phyloP scores from a whole-genome alignment of 495 filamentous ascomycete genomes.

The Penicillium waksmanii region DNA sequence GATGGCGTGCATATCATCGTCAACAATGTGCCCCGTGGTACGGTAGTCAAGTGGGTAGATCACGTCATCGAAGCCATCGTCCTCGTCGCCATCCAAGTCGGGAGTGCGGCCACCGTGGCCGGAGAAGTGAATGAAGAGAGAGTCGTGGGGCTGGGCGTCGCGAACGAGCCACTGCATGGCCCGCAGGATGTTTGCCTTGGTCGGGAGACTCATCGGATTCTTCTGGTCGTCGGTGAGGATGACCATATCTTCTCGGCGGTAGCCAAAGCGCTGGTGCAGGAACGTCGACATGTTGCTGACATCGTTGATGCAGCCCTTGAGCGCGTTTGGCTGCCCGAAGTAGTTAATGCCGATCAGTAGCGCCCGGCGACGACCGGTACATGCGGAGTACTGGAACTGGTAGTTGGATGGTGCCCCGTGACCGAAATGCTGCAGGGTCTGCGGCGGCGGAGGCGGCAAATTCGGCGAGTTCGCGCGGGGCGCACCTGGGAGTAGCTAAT shows the following conservation, averaged over 20 bases:
- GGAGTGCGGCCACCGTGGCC: slow-evolving; percentile 95
- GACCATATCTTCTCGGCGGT: slow-evolving; percentile 97
- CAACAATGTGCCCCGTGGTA: slow-evolving; percentile 87
- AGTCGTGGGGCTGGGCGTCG: slow-evolving; percentile 92
- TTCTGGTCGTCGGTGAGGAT: slow-evolving; percentile 95
- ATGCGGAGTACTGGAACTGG: slow-evolving; percentile 87
- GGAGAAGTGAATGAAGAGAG: slow-evolving; percentile 96
- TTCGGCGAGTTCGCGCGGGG: slow-evolving; percentile 25
- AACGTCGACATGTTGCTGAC: slow-evolving; percentile 96
- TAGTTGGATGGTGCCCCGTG: slow-evolving; percentile 77
- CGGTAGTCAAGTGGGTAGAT: slow-evolving; percentile 97
- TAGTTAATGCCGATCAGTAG: slow-evolving; percentile 98
- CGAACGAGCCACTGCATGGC: slow-evolving; percentile 99
- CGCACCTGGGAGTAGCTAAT: slow-evolving; percentile 10
- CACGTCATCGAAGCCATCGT: slow-evolving; percentile 95
- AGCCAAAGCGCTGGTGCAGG: slow-evolving; percentile 81
- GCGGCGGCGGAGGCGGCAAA: slow-evolving; percentile 44
- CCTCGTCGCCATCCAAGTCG: slow-evolving; percentile 93
- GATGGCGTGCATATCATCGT: slow-evolving; percentile 97
- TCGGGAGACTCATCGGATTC: slow-evolving; percentile 92
- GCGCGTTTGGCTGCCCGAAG: slow-evolving; percentile 83
- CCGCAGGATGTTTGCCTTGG: slow-evolving; percentile 89
- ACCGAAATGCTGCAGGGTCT: slow-evolving; percentile 62
- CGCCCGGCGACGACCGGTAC: slow-evolving; percentile 87
- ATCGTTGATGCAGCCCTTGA: slow-evolving; percentile 96